phyloP scores from a whole-genome alignment of 192 early-diverging fungal species.

The Backusella australiensis region DNA sequence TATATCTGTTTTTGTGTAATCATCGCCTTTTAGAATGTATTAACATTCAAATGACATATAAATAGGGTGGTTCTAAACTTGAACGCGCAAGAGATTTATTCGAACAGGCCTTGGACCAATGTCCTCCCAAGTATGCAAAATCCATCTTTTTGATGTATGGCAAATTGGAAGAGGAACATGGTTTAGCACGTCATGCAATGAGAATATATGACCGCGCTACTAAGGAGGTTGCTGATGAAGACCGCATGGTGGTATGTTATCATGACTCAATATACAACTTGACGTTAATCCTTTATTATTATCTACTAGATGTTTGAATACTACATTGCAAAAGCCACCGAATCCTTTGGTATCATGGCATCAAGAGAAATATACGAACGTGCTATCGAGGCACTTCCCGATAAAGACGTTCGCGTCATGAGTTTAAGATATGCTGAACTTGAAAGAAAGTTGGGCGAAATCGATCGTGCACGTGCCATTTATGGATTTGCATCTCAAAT shows the following conservation, averaged over 20 bases:
- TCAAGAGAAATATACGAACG: constrained; percentile 91
- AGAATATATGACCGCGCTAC: constrained; percentile 93
- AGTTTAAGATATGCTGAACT: constrained; percentile 80
- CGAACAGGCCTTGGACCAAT: constrained; percentile 88
- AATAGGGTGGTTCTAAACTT: constrained; percentile 71
- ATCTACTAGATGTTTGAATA: constrained; percentile 68
- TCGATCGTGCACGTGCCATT: constrained; percentile 91
- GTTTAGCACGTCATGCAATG: constrained; percentile 89
- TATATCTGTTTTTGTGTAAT: background rate
- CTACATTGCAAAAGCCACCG: constrained; percentile 87
- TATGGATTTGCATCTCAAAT: constrained; percentile 86
- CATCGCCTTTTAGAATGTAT: too few relatives aligned
- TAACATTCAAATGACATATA: background rate
- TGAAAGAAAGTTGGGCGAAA: constrained; percentile 89
- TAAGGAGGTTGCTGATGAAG: constrained; percentile 67
- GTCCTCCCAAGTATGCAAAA: constrained; percentile 84
- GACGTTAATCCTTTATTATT: background rate
- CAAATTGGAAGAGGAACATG: constrained; percentile 88
- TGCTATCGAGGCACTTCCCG: constrained; percentile 86
- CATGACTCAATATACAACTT: background rate
- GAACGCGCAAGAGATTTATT: constrained; percentile 94
- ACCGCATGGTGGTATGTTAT: constrained; percentile 59
- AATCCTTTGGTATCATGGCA: constrained; percentile 82
- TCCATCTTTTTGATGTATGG: constrained; percentile 89
- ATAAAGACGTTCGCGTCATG: constrained; percentile 74